Evolutionary conservation across 2,329 filamentous ascomycete species (phyloP), one percentile per base, ranked within the genome.

Genomic region (Pseudogymnoascus sp.): DNA sequence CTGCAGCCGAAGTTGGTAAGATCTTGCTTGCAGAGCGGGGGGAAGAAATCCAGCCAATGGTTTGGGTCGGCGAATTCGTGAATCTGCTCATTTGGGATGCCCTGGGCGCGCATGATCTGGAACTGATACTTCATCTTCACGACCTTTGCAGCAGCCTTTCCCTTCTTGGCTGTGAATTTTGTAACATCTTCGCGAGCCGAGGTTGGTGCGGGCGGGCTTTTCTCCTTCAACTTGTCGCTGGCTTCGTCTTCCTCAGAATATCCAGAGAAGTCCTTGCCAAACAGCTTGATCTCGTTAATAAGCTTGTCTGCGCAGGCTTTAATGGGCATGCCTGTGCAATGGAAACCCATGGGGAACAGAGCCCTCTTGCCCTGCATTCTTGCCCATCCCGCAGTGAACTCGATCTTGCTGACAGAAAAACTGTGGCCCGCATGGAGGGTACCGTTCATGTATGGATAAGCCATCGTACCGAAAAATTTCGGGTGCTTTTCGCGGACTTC

Each of bases 281-380:
- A 99, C 78, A 89, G 81, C 76, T 90, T 86, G 63, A 97, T 88
- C 78, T 99, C 95, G 66, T 91, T 87, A 64, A 88, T 86, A 52
- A 99, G 85, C 81, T 97, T 97, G 80, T 99, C 93, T 62, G 95
- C 92, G 71, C 91, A 96, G 5, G 95, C 93, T 78, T 97, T 97
- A 81, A 99, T 99, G 52, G 93, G 92, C 88, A 99, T 96, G 70
- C 95, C 95, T 0, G 93, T 97, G 78, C 89, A 91, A 81, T 99
- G 95, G 80, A 92, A 99, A 33, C 93, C 95, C 72, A 95, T 88
- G 63, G 95, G 95, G 75, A 95, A 97, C 61, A 97, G 81, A 63
- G 88, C 83, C 61, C 88, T 83, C 80, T 93, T 93, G 72, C 95
- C 95, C 75, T 92, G 86, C 91, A 97, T 96, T 62, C 93, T 84